These are phyloP conservation scores for Pythium dissimile DNA, from an alignment of 352 stramenopile species.

Conservation along the genomic window DNA sequence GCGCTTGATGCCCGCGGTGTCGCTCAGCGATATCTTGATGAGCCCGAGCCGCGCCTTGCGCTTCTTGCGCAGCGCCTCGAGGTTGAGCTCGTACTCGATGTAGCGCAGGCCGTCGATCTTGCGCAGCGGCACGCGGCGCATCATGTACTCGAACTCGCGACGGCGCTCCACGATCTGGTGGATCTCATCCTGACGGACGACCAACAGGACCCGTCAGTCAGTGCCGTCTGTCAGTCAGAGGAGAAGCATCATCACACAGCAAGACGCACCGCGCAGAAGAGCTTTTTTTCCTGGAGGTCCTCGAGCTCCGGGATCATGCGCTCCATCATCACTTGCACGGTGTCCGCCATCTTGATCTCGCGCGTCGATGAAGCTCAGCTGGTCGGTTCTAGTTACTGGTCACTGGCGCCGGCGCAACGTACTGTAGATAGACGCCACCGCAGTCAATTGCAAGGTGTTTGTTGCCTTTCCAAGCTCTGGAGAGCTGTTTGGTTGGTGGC, in stretches of 20 bases:
- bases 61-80: conserved; percentile 84
- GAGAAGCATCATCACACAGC: no score
- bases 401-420: no score
- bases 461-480: no score
- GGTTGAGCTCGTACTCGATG: conserved; percentile 92
- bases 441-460: no score
- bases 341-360: conserved; percentile 84
- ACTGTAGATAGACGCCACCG: no score
- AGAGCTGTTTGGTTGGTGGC: conserved; percentile 29
- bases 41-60: conserved; percentile 72
- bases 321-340: conserved; percentile 92
- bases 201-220: no score
- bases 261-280: conserved; percentile 63
- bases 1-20: conserved; percentile 62
- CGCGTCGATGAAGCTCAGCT: background rate
- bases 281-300: conserved; percentile 83
- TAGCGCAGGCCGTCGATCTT: conserved; percentile 93
- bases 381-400: background rate
- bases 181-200: conserved; percentile 66
- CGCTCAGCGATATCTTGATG: conserved; percentile 67
- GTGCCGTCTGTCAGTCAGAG: no score
- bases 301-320: conserved; percentile 94
- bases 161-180: conserved; percentile 88
- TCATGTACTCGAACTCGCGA: conserved; percentile 91
- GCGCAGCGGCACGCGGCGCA: conserved; percentile 83